A percentile compares a stretch with the other conserved stretches of the same genome.
phyloP scores from a whole-genome alignment of 495 filamentous ascomycete species.

The Rusavskia elegans region DNA sequence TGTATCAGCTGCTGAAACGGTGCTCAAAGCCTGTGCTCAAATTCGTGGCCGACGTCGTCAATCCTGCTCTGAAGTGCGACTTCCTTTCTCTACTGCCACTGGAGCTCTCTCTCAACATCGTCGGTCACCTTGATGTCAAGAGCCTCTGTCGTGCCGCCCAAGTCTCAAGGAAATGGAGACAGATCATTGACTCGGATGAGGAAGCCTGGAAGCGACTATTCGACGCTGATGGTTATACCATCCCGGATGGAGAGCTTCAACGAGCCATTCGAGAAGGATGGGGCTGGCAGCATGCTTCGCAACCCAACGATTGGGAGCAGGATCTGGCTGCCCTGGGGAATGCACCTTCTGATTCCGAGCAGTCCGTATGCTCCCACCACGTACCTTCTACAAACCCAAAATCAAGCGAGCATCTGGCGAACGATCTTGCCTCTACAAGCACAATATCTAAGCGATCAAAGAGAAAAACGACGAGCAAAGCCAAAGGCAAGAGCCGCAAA shows the following conservation, averaged over 20 bases:
- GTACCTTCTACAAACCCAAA: not conserved
- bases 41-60: constrained; percentile 82
- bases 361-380: constrained; percentile 11
- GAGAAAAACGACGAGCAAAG: constrained; percentile 27
- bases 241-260: constrained; percentile 73
- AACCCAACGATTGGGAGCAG: constrained; percentile 56
- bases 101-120: constrained; percentile 75
- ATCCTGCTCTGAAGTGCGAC: constrained; percentile 92
- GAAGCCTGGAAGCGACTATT: constrained; percentile 91
- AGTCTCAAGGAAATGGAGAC: constrained; percentile 87
- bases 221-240: constrained; percentile 60
- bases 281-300: constrained; percentile 91
- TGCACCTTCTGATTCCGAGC: constrained; percentile 30
- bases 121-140: constrained; percentile 71
- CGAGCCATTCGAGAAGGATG: constrained; percentile 85
- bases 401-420: not conserved
- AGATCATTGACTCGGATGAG: constrained; percentile 80
- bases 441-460: constrained; percentile 25
- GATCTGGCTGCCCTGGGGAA: constrained; percentile 47
- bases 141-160: constrained; percentile 86
- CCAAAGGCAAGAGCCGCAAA: constrained; percentile 15
- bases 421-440: constrained; percentile 13
- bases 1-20: constrained; percentile 84
- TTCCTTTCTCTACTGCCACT: constrained; percentile 69
- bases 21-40: constrained; percentile 83